Conservation (phyloP, 495 filamentous ascomycete genomes). For the Aspergillus hancockii region DNA sequence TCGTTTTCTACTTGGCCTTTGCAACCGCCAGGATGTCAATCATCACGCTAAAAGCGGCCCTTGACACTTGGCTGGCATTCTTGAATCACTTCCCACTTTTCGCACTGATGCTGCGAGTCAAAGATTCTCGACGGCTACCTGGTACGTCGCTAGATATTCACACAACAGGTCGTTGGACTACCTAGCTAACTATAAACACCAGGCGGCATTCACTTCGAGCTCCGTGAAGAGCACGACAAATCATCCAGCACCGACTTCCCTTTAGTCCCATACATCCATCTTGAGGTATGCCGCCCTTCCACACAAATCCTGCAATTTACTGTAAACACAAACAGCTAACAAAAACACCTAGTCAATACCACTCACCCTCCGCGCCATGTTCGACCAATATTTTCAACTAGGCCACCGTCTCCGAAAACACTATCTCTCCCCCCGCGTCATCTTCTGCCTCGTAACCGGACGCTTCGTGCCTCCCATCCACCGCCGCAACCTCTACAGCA, state of each 20-base stretch:
- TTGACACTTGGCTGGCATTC: slow-evolving; percentile 90
- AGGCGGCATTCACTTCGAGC: slow-evolving; percentile 90
- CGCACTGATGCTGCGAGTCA: slow-evolving; percentile 92
- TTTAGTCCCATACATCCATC: slow-evolving; percentile 72
- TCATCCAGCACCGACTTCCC: slow-evolving; percentile 24
- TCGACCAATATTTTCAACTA: slow-evolving; percentile 95
- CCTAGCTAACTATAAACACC: not conserved
- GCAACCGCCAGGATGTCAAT: slow-evolving; percentile 92
- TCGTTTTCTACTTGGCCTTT: slow-evolving; percentile 97
- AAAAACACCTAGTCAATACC: slow-evolving; percentile 70
- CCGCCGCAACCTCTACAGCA: slow-evolving; percentile 88
- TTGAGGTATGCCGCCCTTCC: slow-evolving; percentile 59
- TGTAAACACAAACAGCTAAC: slow-evolving; percentile 22
- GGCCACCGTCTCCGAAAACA: slow-evolving; percentile 90
- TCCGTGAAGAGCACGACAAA: slow-evolving; percentile 58
- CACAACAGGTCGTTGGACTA: not conserved
- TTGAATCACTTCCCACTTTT: slow-evolving; percentile 98
- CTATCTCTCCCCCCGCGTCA: slow-evolving; percentile 85
- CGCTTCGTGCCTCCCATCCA: slow-evolving; percentile 91
- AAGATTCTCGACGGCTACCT: slow-evolving; percentile 87
- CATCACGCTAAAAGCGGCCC: slow-evolving; percentile 82
- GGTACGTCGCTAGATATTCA: slow-evolving; percentile 49
- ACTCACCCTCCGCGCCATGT: slow-evolving; percentile 87
- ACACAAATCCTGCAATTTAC: not conserved
- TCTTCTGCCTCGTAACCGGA: slow-evolving; percentile 84